A percentile compares a stretch with the other conserved stretches of the same genome.
Conservation (phyloP, 2,329 filamentous ascomycete species). For the Fonsecaea nubica region DNA sequence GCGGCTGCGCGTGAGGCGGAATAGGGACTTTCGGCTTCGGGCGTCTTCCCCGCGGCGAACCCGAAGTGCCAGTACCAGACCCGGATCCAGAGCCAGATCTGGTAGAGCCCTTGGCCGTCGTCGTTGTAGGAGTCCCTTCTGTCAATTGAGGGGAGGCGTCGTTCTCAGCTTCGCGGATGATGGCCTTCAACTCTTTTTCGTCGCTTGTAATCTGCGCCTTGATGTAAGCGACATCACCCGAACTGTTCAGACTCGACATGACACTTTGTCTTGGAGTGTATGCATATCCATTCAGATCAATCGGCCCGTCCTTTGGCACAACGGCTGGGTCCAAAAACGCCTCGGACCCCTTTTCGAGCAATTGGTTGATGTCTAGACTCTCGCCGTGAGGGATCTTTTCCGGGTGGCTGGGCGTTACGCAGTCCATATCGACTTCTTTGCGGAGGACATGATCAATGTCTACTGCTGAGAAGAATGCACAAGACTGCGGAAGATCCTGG, state of each 20-base stretch:
- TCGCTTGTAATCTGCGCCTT: conserved; percentile 81
- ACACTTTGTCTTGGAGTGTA: conserved; percentile 78
- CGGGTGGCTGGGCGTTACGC: conserved; percentile 85
- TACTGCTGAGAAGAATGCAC: conserved; percentile 93
- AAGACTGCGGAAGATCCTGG: conserved; percentile 88
- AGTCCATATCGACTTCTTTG: conserved; percentile 98
- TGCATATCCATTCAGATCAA: conserved; percentile 62
- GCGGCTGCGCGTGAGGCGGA: conserved; percentile 48
- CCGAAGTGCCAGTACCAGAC: conserved; percentile 25
- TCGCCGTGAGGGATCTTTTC: conserved; percentile 82
- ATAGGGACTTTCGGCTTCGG: conserved; percentile 44
- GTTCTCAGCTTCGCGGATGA: conserved; percentile 68
- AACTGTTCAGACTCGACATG: conserved; percentile 71
- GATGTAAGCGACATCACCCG: conserved; percentile 67
- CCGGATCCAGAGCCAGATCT: conserved; percentile 4
- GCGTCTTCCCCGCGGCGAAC: conserved; percentile 28
- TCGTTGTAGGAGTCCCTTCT: conserved; percentile 11
- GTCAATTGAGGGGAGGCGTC: conserved; percentile 22
- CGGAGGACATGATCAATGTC: conserved; percentile 95
- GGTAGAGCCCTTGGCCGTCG: conserved; percentile 5
- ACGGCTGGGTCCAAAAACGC: conserved; percentile 73
- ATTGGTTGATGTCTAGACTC: conserved; percentile 78
- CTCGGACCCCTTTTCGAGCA: conserved; percentile 73
- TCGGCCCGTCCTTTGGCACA: conserved; percentile 57
- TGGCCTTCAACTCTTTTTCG: conserved; percentile 74